Evolutionary conservation across 139 green algal genomes (phyloP), one percentile per base, ranked within the genome.

Genomic region (Tetraselmis striata): DNA sequence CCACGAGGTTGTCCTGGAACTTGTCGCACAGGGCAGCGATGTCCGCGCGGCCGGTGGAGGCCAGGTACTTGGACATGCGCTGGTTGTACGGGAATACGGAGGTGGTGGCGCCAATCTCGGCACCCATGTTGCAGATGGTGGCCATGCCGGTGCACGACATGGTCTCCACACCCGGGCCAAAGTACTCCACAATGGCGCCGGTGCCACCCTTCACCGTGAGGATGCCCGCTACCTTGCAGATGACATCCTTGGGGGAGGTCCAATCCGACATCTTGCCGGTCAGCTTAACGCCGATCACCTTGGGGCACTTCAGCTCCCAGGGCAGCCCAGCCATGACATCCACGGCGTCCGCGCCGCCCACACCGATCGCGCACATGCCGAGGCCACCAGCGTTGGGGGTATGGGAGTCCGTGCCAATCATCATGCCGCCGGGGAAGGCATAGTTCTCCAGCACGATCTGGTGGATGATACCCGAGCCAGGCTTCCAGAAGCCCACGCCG

Each of bases 381-480:
- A 98, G 89, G 59, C 95, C 95, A 23, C 95, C 95, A 0, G 94
- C 95, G 85, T 98, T 98, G 86, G 94, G 94, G 11, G 95, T 98
- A 92, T 98, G 95, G 1, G 91, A 96, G 92, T 98, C 95, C 28
- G 95, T 98, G 81, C 95, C 95, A 80, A 98, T 98, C 93, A 98
- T 98, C 90, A 98, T 95, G 81, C 92, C 90, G 45, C 95, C 95
- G 1, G 95, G 95, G 84, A 97, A 93, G 24, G 95, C 95, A 83
- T 98, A 98, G 91, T 98, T 98, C 90, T 98, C 95, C 83, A 98
- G 92, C 82, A 98, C 91, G 85, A 97, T 98, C 92, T 98, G 95
- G 89, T 98, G 95, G 86, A 98, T 98, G 89, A 98, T 98, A 78
- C 95, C 95, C 11, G 85, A 93, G 81, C 95, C 95, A 30, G 95